Base-by-base conservation (phyloP, 106 monocot species). In the Allium sativum region DNA sequence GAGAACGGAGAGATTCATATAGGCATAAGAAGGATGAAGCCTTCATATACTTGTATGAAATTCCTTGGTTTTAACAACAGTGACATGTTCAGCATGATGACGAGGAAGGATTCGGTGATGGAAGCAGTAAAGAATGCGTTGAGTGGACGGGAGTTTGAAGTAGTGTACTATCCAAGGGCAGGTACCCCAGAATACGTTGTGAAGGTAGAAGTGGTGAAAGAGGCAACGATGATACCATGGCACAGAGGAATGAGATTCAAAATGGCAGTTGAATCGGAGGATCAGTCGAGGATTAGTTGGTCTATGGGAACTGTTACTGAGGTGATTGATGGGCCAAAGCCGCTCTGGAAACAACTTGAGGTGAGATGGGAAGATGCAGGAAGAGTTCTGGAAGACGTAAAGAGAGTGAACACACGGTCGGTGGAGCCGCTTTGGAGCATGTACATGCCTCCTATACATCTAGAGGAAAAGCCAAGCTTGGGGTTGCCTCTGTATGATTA, bases 351-450 rank as follows among this genome's bases (percentile, higher is more conserved):
- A 40, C 73, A 79, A 61, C 79, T 84, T 16, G 75, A 84, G 79
- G 84, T 84, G n/a, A n/a, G n/a, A n/a, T n/a, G n/a, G n/a, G n/a
- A n/a, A n/a, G n/a, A n/a, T n/a, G n/a, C n/a, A n/a, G n/a, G n/a
- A n/a, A n/a, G n/a, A 67, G 59, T 89, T 46, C 70, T 89, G 12
- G 81, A 89, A 67, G 84, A 89, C 57, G 89, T 89, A 61, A 84
- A 89, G 55, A 65, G 89, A n/a, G 84, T 89, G n/a, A 81, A 76
- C 56, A 84, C 89, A 15, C 84, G 89, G 89, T 70, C 81, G 15
- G 84, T 89, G n/a, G 77, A 80, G 52, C 58, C 72, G 14, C 77
- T 74, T 0, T 73, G 18, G 64, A 75, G 40, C 73, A 80, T 72
- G n/a, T n/a, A n/a, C n/a, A n/a, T n/a, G n/a, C n/a, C n/a, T n/a